Conservation (phyloP, 805 yeast species). For the Barnettozyma salicaria region DNA sequence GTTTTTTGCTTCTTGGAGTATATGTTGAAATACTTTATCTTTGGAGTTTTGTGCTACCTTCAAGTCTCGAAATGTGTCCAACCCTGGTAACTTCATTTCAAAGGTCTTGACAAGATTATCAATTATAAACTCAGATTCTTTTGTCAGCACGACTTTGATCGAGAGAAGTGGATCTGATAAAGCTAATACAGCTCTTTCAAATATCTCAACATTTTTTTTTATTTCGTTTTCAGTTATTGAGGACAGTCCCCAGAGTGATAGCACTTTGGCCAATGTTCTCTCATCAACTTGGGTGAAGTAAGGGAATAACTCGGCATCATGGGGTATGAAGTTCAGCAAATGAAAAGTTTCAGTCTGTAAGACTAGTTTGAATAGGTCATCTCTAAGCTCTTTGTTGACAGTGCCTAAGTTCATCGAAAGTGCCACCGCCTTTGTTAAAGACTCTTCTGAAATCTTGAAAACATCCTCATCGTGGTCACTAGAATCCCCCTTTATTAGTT, state of each 20-base stretch:
- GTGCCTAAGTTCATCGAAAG: not conserved
- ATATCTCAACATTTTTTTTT: conserved; percentile 2
- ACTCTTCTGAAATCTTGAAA: conserved; percentile 1
- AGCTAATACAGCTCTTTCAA: conserved; percentile 4
- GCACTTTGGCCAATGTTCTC: conserved; percentile 2
- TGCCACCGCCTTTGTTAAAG: conserved; percentile 3
- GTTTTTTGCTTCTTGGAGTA: not conserved
- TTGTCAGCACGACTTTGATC: not conserved
- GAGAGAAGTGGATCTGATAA: conserved; percentile 3
- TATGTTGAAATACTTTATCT: not conserved
- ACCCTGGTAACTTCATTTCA: not conserved
- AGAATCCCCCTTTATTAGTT: conserved; percentile 8
- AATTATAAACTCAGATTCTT: not conserved
- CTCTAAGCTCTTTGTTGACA: not conserved
- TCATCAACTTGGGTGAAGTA: not conserved
- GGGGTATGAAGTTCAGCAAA: not conserved
- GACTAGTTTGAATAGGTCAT: conserved; percentile 5
- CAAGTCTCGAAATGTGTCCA: not conserved
- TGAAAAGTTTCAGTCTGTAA: conserved; percentile 3
- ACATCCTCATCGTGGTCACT: conserved; percentile 12
- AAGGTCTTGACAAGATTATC: not conserved
- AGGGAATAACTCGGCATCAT: not conserved
- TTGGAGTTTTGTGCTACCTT: not conserved
- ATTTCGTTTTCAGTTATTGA: conserved; percentile 1
- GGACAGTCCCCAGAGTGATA: conserved; percentile 1